Base-by-base conservation (phyloP, 441 rosid species). In the Bruguiera hainesii region DNA sequence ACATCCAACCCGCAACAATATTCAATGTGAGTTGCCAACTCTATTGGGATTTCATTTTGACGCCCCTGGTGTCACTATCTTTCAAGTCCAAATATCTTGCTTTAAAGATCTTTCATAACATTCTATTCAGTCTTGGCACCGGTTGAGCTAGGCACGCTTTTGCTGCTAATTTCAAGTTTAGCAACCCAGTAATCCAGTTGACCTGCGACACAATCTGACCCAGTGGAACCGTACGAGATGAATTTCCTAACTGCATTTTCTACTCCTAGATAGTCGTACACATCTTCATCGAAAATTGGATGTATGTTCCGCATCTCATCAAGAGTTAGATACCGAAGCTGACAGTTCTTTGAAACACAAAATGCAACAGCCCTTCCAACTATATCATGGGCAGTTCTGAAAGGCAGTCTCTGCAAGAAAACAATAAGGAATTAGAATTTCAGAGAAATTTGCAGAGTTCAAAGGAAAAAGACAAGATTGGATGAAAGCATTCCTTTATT, bases 371-470 rank as follows among this genome's bases (percentile, higher is more conserved):
- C 79, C 69, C 87, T 86, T 33, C 97, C 98, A 29, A 87, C 97
- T 56, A 95, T 64, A 67, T 91, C 99, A 63, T 95, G 98, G 53
- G 99, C 87, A 39, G 97, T 90, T 76, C 99, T 81, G 76, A 91
- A 95, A 39, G 99, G 97, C 71, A 87, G 64, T 25, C 92, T 93
- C 98, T 95, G 89, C 26, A 75, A 35, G 63, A 48, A 39, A 65
- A 50, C 1, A 46, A 56, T 2, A 26, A 29, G 7, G 28, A 7
- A 30, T 31, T 63, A 69, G 64, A 42, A 31, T 23, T 23, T 55
- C 28, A 42, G 48, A 31, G 37, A 49, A 57, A 65, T 29, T 69
- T 50, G 28, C 31, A 6, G 46, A 19, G 56, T 1, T 20, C 20
- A 25, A 19, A 0, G 25, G 35, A 15, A 70, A 62, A 26, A 33